phyloP scores from a whole-genome alignment of 768 basidiomycete genomes.

The Tulasnella sp. region DNA sequence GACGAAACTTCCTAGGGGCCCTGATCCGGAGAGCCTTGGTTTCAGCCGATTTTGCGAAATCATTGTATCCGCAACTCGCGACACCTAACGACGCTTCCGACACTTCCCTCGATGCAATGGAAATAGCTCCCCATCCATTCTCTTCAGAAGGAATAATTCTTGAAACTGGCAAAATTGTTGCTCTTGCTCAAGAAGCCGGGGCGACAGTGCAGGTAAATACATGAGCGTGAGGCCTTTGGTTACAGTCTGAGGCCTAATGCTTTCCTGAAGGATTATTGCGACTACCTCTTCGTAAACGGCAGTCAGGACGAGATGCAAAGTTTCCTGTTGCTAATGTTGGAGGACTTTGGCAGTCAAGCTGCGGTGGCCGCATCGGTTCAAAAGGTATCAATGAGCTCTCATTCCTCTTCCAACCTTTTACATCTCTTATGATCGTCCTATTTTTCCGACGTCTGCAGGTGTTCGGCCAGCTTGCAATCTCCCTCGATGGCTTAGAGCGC shows the following conservation, averaged over 20 bases:
- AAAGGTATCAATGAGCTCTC: neutral
- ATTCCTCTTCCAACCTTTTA: neutral
- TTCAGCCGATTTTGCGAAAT: neutral
- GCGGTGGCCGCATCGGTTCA: neutral
- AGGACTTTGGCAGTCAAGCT: neutral
- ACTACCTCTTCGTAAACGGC: neutral
- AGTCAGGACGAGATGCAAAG: neutral
- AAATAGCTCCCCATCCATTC: neutral
- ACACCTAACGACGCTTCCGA: neutral
- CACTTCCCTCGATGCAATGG: neutral
- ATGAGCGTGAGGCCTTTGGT: neutral
- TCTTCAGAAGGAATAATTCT: neutral
- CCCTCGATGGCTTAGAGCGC: neutral
- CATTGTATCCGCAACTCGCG: neutral
- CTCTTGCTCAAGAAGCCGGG: neutral
- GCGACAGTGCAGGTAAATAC: neutral
- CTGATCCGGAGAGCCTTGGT: neutral
- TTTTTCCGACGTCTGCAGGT: neutral
- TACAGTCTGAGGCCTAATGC: neutral
- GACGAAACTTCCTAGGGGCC: neutral
- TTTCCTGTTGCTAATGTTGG: neutral
- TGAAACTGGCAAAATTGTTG: neutral
- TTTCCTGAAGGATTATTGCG: slow-evolving; percentile 8
- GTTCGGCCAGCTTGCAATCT: neutral
- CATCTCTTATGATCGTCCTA: neutral